Percentiles rank a stretch among this genome's conserved stretches.
Conservation (phyloP, 108 stramenopile genomes). For the Pseudonitzschia multistriata region DNA sequence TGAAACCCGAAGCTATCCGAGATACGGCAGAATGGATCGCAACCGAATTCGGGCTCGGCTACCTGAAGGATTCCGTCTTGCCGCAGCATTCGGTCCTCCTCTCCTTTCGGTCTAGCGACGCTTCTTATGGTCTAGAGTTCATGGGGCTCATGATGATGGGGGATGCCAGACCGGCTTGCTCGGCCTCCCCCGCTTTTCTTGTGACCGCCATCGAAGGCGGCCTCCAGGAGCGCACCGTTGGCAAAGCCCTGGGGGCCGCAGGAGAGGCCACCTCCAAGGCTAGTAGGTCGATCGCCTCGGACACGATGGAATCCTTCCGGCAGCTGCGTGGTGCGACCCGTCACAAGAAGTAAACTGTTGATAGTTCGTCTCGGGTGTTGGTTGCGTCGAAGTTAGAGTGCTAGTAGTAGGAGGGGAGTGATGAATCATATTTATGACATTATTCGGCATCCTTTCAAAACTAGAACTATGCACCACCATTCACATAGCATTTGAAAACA, state of each 20-base stretch:
- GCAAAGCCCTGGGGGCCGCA: slow-evolving; percentile 27
- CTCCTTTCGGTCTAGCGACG: slow-evolving; percentile 22
- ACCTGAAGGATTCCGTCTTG: not conserved
- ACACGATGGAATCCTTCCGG: slow-evolving; percentile 28
- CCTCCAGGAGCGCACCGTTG: slow-evolving; percentile 34
- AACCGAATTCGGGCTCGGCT: slow-evolving; percentile 5
- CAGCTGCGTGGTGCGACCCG: slow-evolving; percentile 4
- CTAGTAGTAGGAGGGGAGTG: too few relatives aligned
- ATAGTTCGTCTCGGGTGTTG: too few relatives aligned
- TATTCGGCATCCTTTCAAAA: too few relatives aligned
- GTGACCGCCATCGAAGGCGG: slow-evolving; percentile 31
- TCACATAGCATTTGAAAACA: too few relatives aligned
- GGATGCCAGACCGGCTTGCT: slow-evolving; percentile 17
- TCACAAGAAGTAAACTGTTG: slow-evolving; percentile 8
- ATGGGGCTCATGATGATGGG: slow-evolving; percentile 14
- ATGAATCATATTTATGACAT: too few relatives aligned
- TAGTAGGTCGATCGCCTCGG: slow-evolving; percentile 26
- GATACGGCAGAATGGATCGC: slow-evolving; percentile 29
- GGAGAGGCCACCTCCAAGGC: slow-evolving; percentile 28
- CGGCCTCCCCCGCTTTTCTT: slow-evolving; percentile 20
- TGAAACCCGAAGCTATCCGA: slow-evolving; percentile 5
- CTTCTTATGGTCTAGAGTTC: slow-evolving; percentile 36
- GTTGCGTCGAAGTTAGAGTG: too few relatives aligned
- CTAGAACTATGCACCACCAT: too few relatives aligned
- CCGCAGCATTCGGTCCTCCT: slow-evolving; percentile 12